These are phyloP conservation scores for Sarcomyxa edulis DNA, from an alignment of 768 basidiomycete species.

Conservation along the genomic window DNA sequence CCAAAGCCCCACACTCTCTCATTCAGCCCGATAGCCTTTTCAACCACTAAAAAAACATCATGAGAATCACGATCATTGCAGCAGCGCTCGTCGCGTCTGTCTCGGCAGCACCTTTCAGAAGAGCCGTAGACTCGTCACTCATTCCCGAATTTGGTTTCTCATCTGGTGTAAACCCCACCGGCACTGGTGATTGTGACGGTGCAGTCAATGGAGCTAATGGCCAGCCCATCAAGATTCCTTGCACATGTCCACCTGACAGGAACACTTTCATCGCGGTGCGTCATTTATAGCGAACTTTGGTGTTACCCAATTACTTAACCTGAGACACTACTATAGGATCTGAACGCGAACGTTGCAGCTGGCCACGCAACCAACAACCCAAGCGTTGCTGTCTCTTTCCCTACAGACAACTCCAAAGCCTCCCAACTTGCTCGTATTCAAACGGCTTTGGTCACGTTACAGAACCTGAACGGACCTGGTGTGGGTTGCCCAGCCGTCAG, in stretches of 20 bases:
- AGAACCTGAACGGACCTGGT: slow-evolving; percentile 68
- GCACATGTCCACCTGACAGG: slow-evolving; percentile 58
- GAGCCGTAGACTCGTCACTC: slow-evolving; percentile 47
- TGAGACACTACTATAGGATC: slow-evolving; percentile 23
- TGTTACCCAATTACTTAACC: slow-evolving; percentile 2
- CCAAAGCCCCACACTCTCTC: too few relatives aligned
- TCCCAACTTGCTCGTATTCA: slow-evolving; percentile 54
- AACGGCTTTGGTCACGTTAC: slow-evolving; percentile 58
- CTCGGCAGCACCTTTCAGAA: slow-evolving; percentile 35
- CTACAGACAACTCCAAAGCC: slow-evolving; percentile 48
- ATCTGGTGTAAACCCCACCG: slow-evolving; percentile 56
- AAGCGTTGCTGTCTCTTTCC: slow-evolving; percentile 51
- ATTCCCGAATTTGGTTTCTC: slow-evolving; percentile 55
- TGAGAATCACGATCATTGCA: slow-evolving; percentile 30
- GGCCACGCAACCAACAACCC: slow-evolving; percentile 64
- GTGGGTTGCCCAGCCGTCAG: slow-evolving; percentile 62
- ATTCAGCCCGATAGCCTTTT: too few relatives aligned
- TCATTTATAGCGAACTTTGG: slow-evolving; percentile 1
- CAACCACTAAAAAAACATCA: slow-evolving; percentile 2
- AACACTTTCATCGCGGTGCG: slow-evolving; percentile 44
- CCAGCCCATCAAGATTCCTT: slow-evolving; percentile 57
- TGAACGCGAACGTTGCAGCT: slow-evolving; percentile 54
- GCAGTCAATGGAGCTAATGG: slow-evolving; percentile 44
- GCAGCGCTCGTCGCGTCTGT: slow-evolving; percentile 28
- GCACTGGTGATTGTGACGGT: slow-evolving; percentile 72